Percentiles rank a stretch among this genome's conserved stretches.
Evolutionary conservation across 345 rosid species (phyloP).

Genomic region (Jatropha curcas): DNA sequence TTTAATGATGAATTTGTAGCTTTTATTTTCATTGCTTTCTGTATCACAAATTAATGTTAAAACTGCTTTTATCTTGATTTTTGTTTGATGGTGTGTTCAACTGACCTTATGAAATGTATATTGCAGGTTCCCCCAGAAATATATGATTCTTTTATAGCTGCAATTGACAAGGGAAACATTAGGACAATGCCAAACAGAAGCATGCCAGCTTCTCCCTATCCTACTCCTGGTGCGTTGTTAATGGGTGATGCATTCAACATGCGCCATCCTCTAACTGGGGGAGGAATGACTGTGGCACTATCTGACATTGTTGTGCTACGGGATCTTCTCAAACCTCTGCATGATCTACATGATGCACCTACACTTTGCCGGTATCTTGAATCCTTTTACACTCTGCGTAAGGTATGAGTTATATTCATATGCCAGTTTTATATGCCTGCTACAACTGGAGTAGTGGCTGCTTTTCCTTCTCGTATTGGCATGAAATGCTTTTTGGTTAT

Average conservation of each 20-base stretch:
- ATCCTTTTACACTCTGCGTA: conserved; percentile 37
- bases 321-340: conserved; percentile 29
- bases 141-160: conserved; percentile 28
- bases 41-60: neutral
- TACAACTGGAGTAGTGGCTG: neutral
- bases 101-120: conserved; percentile 4
- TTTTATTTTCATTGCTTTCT: neutral
- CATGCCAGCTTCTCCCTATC: conserved; percentile 36
- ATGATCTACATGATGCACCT: conserved; percentile 23
- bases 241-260: conserved; percentile 40
- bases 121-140: conserved; percentile 32
- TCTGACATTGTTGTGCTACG: conserved; percentile 36
- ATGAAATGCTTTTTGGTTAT: neutral
- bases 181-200: conserved; percentile 40
- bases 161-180: conserved; percentile 33
- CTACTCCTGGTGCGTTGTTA: conserved; percentile 33
- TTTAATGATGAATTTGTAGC: neutral
- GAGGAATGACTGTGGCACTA: conserved; percentile 38
- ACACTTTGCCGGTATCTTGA: conserved; percentile 31
- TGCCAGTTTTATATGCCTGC: neutral
- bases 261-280: conserved; percentile 39
- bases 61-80: neutral
- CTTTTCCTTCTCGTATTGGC: neutral
- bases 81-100: neutral
- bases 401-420: conserved; percentile 13